Evolutionary conservation across 371 early-diverging fungal species (phyloP), one percentile per base, ranked within the genome.

Genomic region (Quaeritorhiza haematococci): DNA sequence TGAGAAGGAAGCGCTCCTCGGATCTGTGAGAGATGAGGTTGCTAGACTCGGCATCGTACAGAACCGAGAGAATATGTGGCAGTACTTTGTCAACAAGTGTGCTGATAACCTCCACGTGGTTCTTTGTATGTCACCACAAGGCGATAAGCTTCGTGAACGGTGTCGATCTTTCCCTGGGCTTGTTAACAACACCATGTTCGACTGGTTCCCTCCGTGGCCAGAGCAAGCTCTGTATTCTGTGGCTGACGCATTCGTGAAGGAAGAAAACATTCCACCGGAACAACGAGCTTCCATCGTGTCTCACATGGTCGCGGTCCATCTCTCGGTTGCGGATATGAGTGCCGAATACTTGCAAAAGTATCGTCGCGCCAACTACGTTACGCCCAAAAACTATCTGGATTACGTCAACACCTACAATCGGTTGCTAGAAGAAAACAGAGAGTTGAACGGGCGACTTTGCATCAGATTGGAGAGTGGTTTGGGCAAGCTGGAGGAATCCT

Each of bases 201-300:
- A 82, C 55, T 82, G 80, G 80, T 80, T 82, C 62, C 80, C 77
- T 4, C 80, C 82, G 8, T 82, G 82, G 82, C 82, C 82, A 4
- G 79, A 82, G 53, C 76, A 82, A 54, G 82, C 82, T 7, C 65
- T 82, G 41, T 74, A 70, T 23, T 75, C 82, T 0, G 82, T 82
- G 6, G 79, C 82, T 15, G 72, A 78, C 29, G 78, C 80, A 0
- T 80, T 80, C 58, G 50, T 82, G 35, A 63, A 65, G 38, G 75
- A 71, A 10, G 69, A 63, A 19, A 45, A 65, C 4, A 67, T 81
- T 15, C 66, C 73, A 5, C n/a, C 55, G 8, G 77, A 78, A 41
- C 65, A 71, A 48, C 67, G 75, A 0, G 8, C 68, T 2, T 45
- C 61, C 17, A 67, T 82, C 23, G 79, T 82, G 1, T 35, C 63